A percentile compares a stretch with the other conserved stretches of the same genome.
phyloP scores from a whole-genome alignment of 2,329 filamentous ascomycete species.

The Claviceps sp. region DNA sequence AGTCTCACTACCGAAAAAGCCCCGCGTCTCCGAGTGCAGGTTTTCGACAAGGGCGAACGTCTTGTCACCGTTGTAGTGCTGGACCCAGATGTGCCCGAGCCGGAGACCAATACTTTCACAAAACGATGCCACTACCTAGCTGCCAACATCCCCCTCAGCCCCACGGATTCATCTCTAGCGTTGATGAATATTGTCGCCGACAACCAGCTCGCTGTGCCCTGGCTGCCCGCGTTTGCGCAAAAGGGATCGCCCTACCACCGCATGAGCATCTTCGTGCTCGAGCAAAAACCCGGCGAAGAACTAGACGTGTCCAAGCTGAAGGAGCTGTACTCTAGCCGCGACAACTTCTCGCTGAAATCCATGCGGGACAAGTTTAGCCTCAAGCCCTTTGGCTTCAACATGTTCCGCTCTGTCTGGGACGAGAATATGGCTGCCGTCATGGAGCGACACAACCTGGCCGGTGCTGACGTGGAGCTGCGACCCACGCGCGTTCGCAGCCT shows the following conservation, averaged over 20 bases:
- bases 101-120: constrained; percentile 60
- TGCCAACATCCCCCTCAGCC: constrained; percentile 42
- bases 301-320: constrained; percentile 47
- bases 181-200: constrained; percentile 46
- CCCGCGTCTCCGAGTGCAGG: constrained; percentile 68
- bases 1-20: constrained; percentile 59
- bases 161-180: constrained; percentile 46
- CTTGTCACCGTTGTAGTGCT: constrained; percentile 75
- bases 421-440: constrained; percentile 79
- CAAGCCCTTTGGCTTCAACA: constrained; percentile 63
- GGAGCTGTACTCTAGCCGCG: constrained; percentile 37
- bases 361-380: constrained; percentile 59
- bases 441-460: constrained; percentile 60
- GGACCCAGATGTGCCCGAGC: constrained; percentile 79
- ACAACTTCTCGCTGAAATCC: constrained; percentile 62
- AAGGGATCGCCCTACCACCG: constrained; percentile 90
- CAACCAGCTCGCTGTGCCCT: constrained; percentile 60
- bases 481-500: constrained; percentile 60
- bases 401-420: constrained; percentile 89
- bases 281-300: constrained; percentile 52
- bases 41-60: constrained; percentile 70
- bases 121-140: constrained; percentile 83
- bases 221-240: constrained; percentile 75
- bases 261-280: constrained; percentile 67
- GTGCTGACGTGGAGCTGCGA: constrained; percentile 74